Percentiles rank a stretch among this genome's conserved stretches.
These are phyloP conservation scores for Leptoxyphium fumago DNA, from an alignment of 2,329 filamentous ascomycete genomes.

Conservation along the genomic window DNA sequence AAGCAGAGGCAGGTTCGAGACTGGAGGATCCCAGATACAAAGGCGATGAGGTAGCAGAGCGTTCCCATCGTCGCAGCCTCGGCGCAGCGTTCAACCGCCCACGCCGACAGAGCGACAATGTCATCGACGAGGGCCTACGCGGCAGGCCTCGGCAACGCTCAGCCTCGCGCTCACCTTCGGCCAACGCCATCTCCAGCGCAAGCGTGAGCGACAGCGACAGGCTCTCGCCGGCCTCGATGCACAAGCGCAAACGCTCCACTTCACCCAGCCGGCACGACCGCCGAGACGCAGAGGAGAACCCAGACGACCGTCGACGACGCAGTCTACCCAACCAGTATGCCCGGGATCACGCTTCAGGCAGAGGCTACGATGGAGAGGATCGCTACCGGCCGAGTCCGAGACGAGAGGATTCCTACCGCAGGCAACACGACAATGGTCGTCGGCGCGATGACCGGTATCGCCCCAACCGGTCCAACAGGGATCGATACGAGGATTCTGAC, in stretches of 20 bases:
- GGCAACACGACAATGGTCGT: constrained; percentile 5
- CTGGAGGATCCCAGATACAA: neutral
- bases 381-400: constrained; percentile 17
- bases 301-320: constrained; percentile 17
- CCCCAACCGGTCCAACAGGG: constrained; percentile 2
- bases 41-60: neutral
- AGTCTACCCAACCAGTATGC: constrained; percentile 24
- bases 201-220: constrained; percentile 8
- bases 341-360: constrained; percentile 8
- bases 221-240: constrained; percentile 14
- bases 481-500: constrained; percentile 15
- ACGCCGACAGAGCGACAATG: constrained; percentile 20
- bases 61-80: constrained; percentile 10
- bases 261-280: constrained; percentile 17
- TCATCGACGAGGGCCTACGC: constrained; percentile 21
- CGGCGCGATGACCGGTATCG: constrained; percentile 13
- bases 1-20: constrained; percentile 9
- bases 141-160: constrained; percentile 19
- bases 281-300: constrained; percentile 8
- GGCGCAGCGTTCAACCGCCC: constrained; percentile 8
- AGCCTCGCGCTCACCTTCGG: constrained; percentile 10
- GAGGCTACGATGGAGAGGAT: constrained; percentile 9
- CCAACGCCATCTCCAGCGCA: constrained; percentile 15
- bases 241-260: constrained; percentile 22
- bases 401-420: constrained; percentile 9